These are phyloP conservation scores for Endotrypanum monterogeii DNA, from an alignment of 208 protist genomes.

Conservation along the genomic window DNA sequence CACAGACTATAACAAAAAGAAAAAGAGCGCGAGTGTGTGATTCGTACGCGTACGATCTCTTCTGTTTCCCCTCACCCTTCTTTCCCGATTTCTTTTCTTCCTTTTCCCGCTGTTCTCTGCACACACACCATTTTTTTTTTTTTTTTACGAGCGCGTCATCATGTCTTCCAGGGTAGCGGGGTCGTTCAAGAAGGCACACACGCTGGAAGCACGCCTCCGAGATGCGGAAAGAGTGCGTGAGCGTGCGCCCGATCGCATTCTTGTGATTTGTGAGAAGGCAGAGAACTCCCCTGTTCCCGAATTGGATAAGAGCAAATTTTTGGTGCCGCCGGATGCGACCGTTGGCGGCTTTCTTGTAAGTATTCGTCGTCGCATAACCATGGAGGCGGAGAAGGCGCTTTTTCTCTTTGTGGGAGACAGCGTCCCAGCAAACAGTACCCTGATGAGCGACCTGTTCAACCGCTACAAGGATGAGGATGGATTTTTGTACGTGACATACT, in stretches of 20 bases:
- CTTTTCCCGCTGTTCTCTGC: background rate
- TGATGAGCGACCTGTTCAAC: conserved; percentile 83
- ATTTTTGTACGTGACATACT: conserved; percentile 91
- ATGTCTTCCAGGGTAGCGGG: conserved; percentile 26
- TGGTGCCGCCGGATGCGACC: conserved; percentile 87
- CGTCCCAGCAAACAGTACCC: conserved; percentile 76
- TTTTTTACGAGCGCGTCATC: background rate
- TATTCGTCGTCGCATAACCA: conserved; percentile 93
- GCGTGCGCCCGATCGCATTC: conserved; percentile 82
- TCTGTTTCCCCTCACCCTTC: background rate
- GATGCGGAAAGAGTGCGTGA: conserved; percentile 66
- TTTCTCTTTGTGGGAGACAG: conserved; percentile 94
- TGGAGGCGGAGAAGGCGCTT: conserved; percentile 91
- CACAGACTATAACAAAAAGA: too few species aligned
- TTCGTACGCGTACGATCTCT: too few species aligned
- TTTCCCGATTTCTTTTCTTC: background rate
- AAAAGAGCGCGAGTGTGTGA: too few species aligned
- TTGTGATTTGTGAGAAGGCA: conserved; percentile 94
- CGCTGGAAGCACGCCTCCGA: conserved; percentile 70
- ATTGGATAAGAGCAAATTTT: conserved; percentile 93
- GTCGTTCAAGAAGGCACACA: conserved; percentile 64
- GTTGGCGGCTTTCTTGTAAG: conserved; percentile 95
- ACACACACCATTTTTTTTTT: background rate
- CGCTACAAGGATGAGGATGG: conserved; percentile 94
- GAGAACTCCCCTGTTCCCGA: conserved; percentile 87